Evolutionary conservation across 139 green algal genomes (phyloP).

Genomic region (Chlorella sp.): DNA sequence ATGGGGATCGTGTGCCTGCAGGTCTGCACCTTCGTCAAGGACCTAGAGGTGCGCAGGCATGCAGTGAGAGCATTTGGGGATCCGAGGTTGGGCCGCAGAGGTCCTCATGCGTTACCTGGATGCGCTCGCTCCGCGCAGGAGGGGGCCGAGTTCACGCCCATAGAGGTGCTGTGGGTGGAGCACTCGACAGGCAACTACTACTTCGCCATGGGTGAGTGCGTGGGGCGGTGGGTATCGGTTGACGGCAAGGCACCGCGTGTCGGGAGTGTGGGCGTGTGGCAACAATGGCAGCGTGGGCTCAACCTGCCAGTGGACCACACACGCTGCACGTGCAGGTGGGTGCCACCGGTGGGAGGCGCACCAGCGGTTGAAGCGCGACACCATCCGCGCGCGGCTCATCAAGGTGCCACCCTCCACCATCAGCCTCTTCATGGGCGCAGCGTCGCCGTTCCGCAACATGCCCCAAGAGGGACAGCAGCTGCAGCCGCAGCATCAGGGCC

Average conservation of each 20-base stretch:
- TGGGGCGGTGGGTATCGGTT: neutral
- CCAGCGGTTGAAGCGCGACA: conserved; percentile 7
- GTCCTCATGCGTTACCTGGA: neutral
- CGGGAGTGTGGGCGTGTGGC: neutral
- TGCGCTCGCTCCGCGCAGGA: conserved; percentile 8
- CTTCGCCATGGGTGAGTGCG: conserved; percentile 29
- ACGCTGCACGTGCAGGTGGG: neutral
- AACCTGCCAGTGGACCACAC: neutral
- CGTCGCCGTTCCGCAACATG: conserved; percentile 7
- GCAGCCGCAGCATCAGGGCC: neutral
- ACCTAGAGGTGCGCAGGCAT: neutral
- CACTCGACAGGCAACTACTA: conserved; percentile 27
- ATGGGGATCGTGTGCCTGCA: too few species aligned
- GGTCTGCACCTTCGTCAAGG: neutral
- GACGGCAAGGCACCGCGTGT: neutral
- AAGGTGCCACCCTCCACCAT: conserved; percentile 19
- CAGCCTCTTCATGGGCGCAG: conserved; percentile 17
- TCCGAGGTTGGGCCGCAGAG: too few species aligned
- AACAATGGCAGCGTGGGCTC: neutral
- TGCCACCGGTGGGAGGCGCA: conserved; percentile 28
- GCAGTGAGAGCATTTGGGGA: neutral
- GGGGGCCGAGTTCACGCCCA: conserved; percentile 29
- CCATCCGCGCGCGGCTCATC: conserved; percentile 26
- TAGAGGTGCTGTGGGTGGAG: conserved; percentile 36
- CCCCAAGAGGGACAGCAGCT: too few species aligned